phyloP scores from a whole-genome alignment of 306 rosid genomes.

The Ziziphus jujuba region DNA sequence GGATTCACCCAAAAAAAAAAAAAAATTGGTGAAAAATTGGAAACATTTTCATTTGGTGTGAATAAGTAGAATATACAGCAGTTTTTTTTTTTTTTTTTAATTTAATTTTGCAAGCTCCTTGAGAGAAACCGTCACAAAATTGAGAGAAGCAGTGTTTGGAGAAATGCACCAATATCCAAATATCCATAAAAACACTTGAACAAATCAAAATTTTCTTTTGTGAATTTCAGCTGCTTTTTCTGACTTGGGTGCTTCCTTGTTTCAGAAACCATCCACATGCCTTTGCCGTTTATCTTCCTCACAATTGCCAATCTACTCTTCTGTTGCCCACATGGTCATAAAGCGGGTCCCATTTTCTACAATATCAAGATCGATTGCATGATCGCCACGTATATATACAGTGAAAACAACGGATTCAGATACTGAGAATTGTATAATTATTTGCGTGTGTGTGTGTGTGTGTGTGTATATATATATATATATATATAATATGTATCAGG shows the following conservation, averaged over 20 bases:
- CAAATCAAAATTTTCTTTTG: not conserved
- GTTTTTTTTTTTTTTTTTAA: not conserved
- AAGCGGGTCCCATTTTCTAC: too few species aligned
- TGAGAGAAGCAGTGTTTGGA: not conserved
- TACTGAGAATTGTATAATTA: too few species aligned
- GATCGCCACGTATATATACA: too few species aligned
- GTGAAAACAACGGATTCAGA: too few species aligned
- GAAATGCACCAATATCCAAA: not conserved
- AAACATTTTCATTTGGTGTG: conserved; percentile 12
- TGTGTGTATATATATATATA: too few species aligned
- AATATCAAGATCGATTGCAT: too few species aligned
- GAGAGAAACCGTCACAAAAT: too few species aligned
- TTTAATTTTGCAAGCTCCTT: not conserved
- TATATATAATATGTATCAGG: too few species aligned
- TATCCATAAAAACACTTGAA: too few species aligned
- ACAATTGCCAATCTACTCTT: not conserved
- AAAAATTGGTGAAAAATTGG: conserved; percentile 2
- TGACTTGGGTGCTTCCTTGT: not conserved
- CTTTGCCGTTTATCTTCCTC: not conserved
- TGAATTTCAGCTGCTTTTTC: not conserved
- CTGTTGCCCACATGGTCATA: not conserved
- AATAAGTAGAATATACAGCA: conserved; percentile 1
- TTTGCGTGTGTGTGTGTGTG: too few species aligned
- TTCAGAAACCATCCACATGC: conserved; percentile 16
- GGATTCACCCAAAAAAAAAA: too few species aligned